Base-by-base conservation (phyloP, 106 monocot species). In the Agapanthus africanus region DNA sequence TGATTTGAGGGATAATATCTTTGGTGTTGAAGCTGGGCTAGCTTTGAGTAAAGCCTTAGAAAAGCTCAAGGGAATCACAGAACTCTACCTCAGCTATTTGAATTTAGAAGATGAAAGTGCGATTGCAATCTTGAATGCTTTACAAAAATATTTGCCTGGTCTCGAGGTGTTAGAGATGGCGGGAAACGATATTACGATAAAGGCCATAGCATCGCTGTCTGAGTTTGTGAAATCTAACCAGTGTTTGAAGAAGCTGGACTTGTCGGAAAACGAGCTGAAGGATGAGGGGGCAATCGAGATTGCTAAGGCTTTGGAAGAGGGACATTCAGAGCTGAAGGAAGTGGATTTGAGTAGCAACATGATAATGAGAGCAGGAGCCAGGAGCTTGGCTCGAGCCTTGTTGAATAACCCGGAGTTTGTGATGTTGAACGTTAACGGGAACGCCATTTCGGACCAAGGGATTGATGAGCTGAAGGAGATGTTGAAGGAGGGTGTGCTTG, bases 381-480 rank as follows among this genome's bases (percentile, higher is more conserved):
- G 84, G 63, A 73, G 79, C 63, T 74, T 97, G 76, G 88, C 91
- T 9, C 79, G 82, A 36, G 88, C 78, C 0, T 76, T 88, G 23
- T 44, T 73, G 16, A 78, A 79, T 54, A 88, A 83, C 59, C 86
- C 81, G 13, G 65, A 78, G 2, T 97, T 97, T 37, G 71, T 51
- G 50, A 61, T 84, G 46, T 62, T 97, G 76, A 91, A 97, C 70
- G 84, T 97, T 25, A 80, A 95, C 37, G 84, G 84, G 19, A 95
- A 95, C 79, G 78, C 50, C 57, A 85, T 95, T 21, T 95, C 91
- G 0, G 91, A 91, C 3, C 91, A 95, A 86, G 95, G 95, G 33
- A 85, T 95, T 16, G 91, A 95, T 71, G 95, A 95, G 59, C 84
- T 97, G 37, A 88, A 82, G 74, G 86, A 79, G 18, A 91, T 91